A percentile compares a stretch with the other conserved stretches of the same genome.
These are phyloP conservation scores for Coprinellus micaceus DNA, from an alignment of 768 basidiomycete genomes.

Conservation along the genomic window DNA sequence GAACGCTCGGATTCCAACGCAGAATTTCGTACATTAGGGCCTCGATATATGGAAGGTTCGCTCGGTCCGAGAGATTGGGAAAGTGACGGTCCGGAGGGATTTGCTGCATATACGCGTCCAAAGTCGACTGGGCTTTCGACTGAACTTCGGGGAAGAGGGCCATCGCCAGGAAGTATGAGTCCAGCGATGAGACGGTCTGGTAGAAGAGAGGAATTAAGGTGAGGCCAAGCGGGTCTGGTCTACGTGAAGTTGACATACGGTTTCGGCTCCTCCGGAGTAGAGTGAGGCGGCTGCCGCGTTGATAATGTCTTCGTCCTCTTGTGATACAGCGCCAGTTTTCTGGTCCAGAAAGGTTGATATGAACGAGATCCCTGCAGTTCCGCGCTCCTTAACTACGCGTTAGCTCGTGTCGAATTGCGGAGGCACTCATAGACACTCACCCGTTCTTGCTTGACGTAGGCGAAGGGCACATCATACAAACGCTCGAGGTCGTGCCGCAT, in stretches of 20 bases:
- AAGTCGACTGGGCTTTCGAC: conserved; percentile 13
- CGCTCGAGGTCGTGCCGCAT: conserved; percentile 24
- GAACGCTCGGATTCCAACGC: conserved; percentile 18
- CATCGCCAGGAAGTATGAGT: conserved; percentile 18
- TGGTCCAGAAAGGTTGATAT: conserved; percentile 21
- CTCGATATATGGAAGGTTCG: conserved; percentile 20
- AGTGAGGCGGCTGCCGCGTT: conserved; percentile 28
- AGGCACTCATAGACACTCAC: background rate
- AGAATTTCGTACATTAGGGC: conserved; percentile 22
- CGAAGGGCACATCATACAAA: conserved; percentile 28
- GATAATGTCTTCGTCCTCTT: conserved; percentile 24
- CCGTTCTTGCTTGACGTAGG: conserved; percentile 22
- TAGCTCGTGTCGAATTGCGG: background rate
- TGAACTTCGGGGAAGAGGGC: conserved; percentile 15
- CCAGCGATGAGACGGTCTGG: conserved; percentile 15
- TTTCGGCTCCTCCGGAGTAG: conserved; percentile 19
- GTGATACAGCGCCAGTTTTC: conserved; percentile 13
- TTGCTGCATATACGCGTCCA: conserved; percentile 9
- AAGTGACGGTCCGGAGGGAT: background rate
- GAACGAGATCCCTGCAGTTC: conserved; percentile 17
- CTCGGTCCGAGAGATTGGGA: conserved; percentile 10
- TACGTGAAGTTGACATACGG: background rate
- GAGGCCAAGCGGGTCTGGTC: background rate
- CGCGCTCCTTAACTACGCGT: conserved; percentile 10
- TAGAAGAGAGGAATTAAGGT: background rate